phyloP scores from a whole-genome alignment of 176 grass and related monocot species.

The Poa annua region DNA sequence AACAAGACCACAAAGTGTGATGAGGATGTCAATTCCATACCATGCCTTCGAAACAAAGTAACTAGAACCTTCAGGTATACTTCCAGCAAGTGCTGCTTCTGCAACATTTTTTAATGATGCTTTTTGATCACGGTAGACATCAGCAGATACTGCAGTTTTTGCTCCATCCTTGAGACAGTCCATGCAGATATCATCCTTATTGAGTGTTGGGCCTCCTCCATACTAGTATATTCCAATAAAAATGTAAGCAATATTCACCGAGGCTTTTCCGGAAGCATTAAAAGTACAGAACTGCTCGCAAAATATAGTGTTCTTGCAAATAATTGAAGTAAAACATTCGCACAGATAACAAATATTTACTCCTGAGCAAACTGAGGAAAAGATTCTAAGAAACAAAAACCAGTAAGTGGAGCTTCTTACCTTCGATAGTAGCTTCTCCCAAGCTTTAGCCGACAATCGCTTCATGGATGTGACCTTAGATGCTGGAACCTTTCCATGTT shows the following conservation, averaged over 20 bases:
- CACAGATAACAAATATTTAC: neutral
- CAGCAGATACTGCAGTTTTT: conserved; percentile 81
- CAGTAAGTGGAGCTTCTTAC: conserved; percentile 45
- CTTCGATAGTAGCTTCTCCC: conserved; percentile 74
- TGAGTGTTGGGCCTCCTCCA: conserved; percentile 84
- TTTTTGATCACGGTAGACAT: conserved; percentile 87
- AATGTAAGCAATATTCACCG: conserved; percentile 35
- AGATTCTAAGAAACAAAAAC: conserved; percentile 26
- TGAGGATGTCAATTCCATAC: conserved; percentile 51
- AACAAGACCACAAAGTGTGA: conserved; percentile 29
- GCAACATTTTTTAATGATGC: conserved; percentile 88
- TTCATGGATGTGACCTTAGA: conserved; percentile 88
- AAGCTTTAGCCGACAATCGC: conserved; percentile 76
- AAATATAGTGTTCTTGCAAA: conserved; percentile 21
- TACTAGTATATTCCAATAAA: conserved; percentile 56
- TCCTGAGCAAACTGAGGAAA: conserved; percentile 7
- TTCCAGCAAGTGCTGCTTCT: conserved; percentile 85
- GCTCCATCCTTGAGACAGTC: conserved; percentile 83
- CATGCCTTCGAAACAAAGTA: conserved; percentile 90
- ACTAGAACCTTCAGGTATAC: conserved; percentile 52
- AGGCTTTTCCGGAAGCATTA: conserved; percentile 30
- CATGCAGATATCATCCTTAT: conserved; percentile 65
- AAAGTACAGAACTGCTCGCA: conserved; percentile 30
- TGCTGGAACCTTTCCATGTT: conserved; percentile 82
- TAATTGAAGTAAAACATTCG: conserved; percentile 31